Base-by-base conservation (phyloP, 352 stramenopile species). In the Pythium dissotocum region DNA sequence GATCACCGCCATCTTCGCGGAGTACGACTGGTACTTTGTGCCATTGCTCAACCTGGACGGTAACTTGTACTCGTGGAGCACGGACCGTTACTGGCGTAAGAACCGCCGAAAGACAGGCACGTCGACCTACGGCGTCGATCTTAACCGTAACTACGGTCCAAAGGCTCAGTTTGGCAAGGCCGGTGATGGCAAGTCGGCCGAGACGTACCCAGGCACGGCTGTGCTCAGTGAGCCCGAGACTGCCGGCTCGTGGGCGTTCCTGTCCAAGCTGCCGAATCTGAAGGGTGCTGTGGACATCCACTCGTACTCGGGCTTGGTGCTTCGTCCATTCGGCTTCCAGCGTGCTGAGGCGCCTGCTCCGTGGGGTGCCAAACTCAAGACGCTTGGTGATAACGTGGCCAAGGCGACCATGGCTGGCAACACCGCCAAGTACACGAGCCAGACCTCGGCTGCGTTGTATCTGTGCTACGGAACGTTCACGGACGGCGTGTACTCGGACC, bases 381-480 rank as follows among this genome's bases (percentile, higher is more conserved):
- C 66, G 28, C 63, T 80, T 1, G 73, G 70, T 26, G 59, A 72
- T 26, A 69, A 71, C 35, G 70, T 80, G 0, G 61, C 65, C 48
- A 63, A 71, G 28, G 63, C 70, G 9, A 76, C 71, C 10, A 69
- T 67, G 46, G 61, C 42, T 6, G 66, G 53, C 28, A 58, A 38
- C 33, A 56, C 30, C 0, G 40, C 30, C 9, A 42, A 33, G 51
- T 80, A 80, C 64, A 58, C 36, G 35, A 71, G 66, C 56, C 56
- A 74, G 61, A 74, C 65, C 0, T 62, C 62, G 8, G 65, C 60
- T 9, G 53, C 71, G 57, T 63, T 80, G 9, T 80, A 80, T 64
- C 36, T 76, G 60, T 67, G 59, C 53, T 80, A 80, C 58, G 73
- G 73, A 9, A 73, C 70, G 16, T 80, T 80, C 68, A 70, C 58